Base-by-base conservation (phyloP, 768 basidiomycete species). In the Ramaria rubella region DNA sequence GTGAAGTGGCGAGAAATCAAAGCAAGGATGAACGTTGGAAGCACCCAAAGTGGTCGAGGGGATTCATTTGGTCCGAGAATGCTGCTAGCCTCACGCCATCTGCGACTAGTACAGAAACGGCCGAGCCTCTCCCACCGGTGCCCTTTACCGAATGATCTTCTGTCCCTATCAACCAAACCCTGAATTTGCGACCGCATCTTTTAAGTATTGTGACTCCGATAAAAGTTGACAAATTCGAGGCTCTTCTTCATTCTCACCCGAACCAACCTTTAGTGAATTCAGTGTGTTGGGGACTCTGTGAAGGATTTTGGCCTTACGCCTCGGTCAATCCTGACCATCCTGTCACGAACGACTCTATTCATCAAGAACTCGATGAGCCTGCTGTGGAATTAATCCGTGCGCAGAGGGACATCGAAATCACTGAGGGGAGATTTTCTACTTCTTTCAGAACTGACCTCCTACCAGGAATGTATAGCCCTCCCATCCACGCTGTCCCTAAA, bases 261-360 rank as follows among this genome's bases (percentile, higher is more conserved):
- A 78, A 77, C 50, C 68, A 57, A 7, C 43, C 61, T 0, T 71
- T 74, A 21, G 75, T 78, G 0, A 5, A 59, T 0, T 77, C 72
- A 0, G 51, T 52, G 68, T 31, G 58, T 7, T 8, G 29, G 0
- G 66, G 66, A 0, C 62, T 80, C 0, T 54, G 62, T 0, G 61
- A 72, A 1, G 77, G 77, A 1, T 78, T 78, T 60, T 79, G 76
- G 77, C 78, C 77, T 0, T 73, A 58, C 53, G 72, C 71, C 0
- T 57, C 70, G 12, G 70, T 69, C 4, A 48, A 48, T 36, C 45
- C 5, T 3, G 51, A 45, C 0, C 19, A n/a, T 34, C 12, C 19
- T 4, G 12, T 33, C 31, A 34, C 36, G 4, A 4, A 38, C 19
- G 12, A 50, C 29, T 4, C 56, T 61, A 4, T 54, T 55, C 1